A percentile compares a stretch with the other conserved stretches of the same genome.
phyloP scores from a whole-genome alignment of 2,329 filamentous ascomycete genomes.

The Proliferodiscus dingleyae region DNA sequence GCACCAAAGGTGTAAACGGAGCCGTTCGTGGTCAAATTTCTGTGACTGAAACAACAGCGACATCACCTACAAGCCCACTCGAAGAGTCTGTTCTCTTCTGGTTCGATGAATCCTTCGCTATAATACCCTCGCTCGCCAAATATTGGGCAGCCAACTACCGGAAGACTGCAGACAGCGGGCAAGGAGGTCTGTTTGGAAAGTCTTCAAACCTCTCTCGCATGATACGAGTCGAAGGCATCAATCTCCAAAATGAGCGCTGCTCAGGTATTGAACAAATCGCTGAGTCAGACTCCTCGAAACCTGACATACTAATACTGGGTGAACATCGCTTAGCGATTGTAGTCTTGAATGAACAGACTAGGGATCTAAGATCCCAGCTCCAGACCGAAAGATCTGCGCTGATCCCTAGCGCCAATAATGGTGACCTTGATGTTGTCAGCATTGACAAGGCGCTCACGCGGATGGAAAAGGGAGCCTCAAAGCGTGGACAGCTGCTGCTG shows the following conservation, averaged over 20 bases:
- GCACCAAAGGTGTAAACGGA: constrained; percentile 12
- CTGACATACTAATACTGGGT: constrained; percentile 28
- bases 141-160: constrained; percentile 29
- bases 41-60: constrained; percentile 23
- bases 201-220: constrained; percentile 19
- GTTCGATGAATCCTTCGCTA: constrained; percentile 28
- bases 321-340: constrained; percentile 31
- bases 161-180: constrained; percentile 13
- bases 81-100: constrained; percentile 32
- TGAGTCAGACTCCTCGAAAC: constrained; percentile 11
- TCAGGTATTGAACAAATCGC: constrained; percentile 28
- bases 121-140: constrained; percentile 30
- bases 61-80: constrained; percentile 21
- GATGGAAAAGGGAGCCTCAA: constrained; percentile 39
- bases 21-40: constrained; percentile 27
- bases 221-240: constrained; percentile 27
- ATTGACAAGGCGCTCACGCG: constrained; percentile 56
- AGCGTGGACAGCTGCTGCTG: constrained; percentile 18
- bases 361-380: constrained; percentile 3
- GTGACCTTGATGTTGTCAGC: constrained; percentile 55
- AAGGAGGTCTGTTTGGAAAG: constrained; percentile 24
- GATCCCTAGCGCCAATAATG: constrained; percentile 15
- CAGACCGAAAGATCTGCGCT: constrained; percentile 16
- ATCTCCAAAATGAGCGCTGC: constrained; percentile 31
- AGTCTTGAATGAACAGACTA: constrained; percentile 12